Evolutionary conservation across 176 grass and related monocot species (phyloP), one percentile per base, ranked within the genome.

Genomic region (Oryza glumipatula): DNA sequence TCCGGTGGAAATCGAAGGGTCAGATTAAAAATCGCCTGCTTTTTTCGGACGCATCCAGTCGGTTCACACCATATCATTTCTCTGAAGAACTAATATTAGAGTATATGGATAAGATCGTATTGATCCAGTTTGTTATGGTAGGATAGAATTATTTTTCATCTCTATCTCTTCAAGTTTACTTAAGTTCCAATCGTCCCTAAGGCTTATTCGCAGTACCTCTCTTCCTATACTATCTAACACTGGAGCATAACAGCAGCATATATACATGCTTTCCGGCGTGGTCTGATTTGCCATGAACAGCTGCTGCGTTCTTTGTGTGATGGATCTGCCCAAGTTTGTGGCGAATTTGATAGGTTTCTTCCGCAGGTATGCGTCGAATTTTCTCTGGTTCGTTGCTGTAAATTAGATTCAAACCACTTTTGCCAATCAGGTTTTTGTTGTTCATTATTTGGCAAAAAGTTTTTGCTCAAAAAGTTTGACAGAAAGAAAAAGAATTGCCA

Each of bases 271-370:
- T 13, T 46, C 45, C 11, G 9, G 13, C 4, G 13, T 49, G 17
- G 2, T 5, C 21, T 61, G 23, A 9, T 52, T 33, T 39, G 6
- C 56, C 58, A 78, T 78, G 61, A 64, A 11, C 44, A 19, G 46
- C 58, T 1, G 14, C n/a, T 43, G 0, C 49, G 5, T 65, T 73
- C 41, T 23, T 8, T 15, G 17, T 49, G 19, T 65, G 24, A 84
- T 88, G 76, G 69, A 68, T 56, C 60, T 84, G 33, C 33, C 76
- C 19, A 88, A 47, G 36, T 75, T 35, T 19, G 3, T 88, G 69
- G 61, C 61, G 16, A 54, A 84, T 58, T 65, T 88, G 69, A 84
- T 84, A 80, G 3, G 0, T 28, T 84, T 79, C 87, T 88, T 88
- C 61, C 76, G 38, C n/a, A 80, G 87, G 87, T 84, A 79, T 14